Evolutionary conservation across 495 filamentous ascomycete species (phyloP).

Genomic region (Aspergillus biplanus): DNA sequence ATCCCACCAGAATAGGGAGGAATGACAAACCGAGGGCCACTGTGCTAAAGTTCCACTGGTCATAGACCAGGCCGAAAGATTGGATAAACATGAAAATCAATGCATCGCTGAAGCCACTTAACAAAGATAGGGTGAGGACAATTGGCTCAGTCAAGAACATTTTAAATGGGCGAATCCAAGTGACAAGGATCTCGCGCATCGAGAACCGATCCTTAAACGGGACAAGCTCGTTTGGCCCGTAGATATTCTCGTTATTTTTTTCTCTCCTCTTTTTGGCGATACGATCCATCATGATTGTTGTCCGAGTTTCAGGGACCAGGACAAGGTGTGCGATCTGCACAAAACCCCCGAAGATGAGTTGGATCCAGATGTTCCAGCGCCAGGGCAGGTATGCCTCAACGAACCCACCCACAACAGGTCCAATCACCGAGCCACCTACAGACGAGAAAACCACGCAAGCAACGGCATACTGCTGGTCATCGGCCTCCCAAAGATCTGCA

Average conservation of each 20-base stretch:
- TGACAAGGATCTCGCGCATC: conserved; percentile 55
- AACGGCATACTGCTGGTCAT: conserved; percentile 64
- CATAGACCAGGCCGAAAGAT: conserved; percentile 60
- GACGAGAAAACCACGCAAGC: conserved; percentile 67
- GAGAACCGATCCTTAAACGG: conserved; percentile 62
- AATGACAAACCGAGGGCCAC: conserved; percentile 58
- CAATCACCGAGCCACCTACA: conserved; percentile 63
- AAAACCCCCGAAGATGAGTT: conserved; percentile 61
- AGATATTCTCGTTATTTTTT: conserved; percentile 58
- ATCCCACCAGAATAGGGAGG: conserved; percentile 62
- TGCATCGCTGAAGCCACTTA: conserved; percentile 66
- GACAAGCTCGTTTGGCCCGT: conserved; percentile 65
- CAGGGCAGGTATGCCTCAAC: conserved; percentile 53
- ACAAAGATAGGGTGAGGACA: conserved; percentile 58
- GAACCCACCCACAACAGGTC: conserved; percentile 65
- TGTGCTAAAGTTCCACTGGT: conserved; percentile 59
- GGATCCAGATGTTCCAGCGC: conserved; percentile 63
- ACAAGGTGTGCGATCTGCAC: conserved; percentile 57
- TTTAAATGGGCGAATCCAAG: conserved; percentile 62
- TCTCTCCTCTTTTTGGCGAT: conserved; percentile 60
- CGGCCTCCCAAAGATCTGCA: conserved; percentile 63
- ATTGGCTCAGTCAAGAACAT: conserved; percentile 68
- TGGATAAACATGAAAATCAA: conserved; percentile 72
- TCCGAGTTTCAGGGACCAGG: conserved; percentile 61
- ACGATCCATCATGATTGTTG: conserved; percentile 62